These are phyloP conservation scores for Aurantiochytrium sp. DNA, from an alignment of 108 stramenopile species.

Conservation along the genomic window DNA sequence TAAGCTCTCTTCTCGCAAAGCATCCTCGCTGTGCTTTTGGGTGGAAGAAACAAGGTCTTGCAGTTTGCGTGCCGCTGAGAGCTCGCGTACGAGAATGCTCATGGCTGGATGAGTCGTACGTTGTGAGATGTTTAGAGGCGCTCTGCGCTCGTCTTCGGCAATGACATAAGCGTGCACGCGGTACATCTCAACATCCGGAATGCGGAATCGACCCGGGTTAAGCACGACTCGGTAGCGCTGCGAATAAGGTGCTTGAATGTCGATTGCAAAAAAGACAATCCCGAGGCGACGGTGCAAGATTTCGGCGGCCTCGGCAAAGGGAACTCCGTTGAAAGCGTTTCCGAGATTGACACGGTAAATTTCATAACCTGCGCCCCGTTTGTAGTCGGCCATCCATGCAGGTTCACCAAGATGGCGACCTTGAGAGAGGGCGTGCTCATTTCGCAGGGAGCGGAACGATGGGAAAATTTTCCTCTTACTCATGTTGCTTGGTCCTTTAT, in stretches of 20 bases:
- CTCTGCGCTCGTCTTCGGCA: neutral
- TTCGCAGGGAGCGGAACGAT: too few relatives aligned
- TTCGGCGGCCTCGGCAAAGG: neutral
- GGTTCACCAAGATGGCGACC: neutral
- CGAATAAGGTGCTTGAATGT: neutral
- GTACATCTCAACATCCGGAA: neutral
- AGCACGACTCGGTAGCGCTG: neutral
- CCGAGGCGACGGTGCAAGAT: neutral
- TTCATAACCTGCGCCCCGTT: neutral
- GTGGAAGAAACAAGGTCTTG: too few relatives aligned
- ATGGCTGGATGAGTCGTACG: neutral
- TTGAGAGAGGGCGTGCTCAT: neutral
- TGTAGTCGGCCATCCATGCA: constrained; percentile 6
- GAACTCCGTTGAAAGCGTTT: neutral
- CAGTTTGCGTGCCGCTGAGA: neutral
- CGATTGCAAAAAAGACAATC: constrained; percentile 15
- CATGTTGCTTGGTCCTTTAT: too few relatives aligned
- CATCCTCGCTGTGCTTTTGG: too few relatives aligned
- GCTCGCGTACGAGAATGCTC: neutral
- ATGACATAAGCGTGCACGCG: constrained; percentile 6
- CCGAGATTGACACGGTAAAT: neutral
- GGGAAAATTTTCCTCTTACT: too few relatives aligned
- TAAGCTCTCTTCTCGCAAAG: too few relatives aligned
- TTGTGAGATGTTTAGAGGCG: neutral
- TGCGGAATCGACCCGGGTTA: neutral